Evolutionary conservation across 2,329 filamentous ascomycete genomes (phyloP).

Genomic region (Paracamarosporium sp.): DNA sequence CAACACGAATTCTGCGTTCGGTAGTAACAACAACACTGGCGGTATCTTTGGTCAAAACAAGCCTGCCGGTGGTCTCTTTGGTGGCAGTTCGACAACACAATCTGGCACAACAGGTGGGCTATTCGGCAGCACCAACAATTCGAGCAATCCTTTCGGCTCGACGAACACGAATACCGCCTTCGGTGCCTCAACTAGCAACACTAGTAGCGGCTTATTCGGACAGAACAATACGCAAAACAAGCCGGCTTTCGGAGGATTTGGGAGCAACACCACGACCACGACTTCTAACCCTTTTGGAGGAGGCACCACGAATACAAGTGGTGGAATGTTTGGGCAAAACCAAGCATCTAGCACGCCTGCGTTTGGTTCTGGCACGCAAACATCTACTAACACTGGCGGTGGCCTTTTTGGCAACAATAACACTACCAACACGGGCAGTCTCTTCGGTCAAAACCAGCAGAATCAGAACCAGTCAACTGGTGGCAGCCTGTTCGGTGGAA

Average conservation of each 20-base stretch:
- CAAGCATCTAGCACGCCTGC: conserved; percentile 27
- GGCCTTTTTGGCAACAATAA: conserved; percentile 15
- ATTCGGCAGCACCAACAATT: conserved; percentile 42
- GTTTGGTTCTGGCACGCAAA: conserved; percentile 34
- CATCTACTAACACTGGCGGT: conserved; percentile 28
- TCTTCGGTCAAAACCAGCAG: conserved; percentile 24
- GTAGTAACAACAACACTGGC: conserved; percentile 35
- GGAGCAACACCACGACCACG: conserved; percentile 27
- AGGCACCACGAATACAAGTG: conserved; percentile 34
- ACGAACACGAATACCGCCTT: conserved; percentile 47
- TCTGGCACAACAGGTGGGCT: conserved; percentile 38
- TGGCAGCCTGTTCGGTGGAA: conserved; percentile 33
- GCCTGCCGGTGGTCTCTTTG: conserved; percentile 50
- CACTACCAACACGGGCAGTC: conserved; percentile 25
- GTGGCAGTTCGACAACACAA: conserved; percentile 30
- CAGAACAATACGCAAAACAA: conserved; percentile 40
- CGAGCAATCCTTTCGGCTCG: conserved; percentile 46
- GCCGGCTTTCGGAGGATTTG: conserved; percentile 45
- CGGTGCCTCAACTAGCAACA: conserved; percentile 29
- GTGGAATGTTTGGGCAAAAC: conserved; percentile 42
- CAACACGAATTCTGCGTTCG: conserved; percentile 29
- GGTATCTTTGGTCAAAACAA: conserved; percentile 45
- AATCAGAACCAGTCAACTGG: conserved; percentile 11
- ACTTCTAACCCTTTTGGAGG: conserved; percentile 32
- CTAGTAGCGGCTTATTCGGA: conserved; percentile 58